Base-by-base conservation (phyloP, 441 rosid genomes). In the Adansonia gregorii region DNA sequence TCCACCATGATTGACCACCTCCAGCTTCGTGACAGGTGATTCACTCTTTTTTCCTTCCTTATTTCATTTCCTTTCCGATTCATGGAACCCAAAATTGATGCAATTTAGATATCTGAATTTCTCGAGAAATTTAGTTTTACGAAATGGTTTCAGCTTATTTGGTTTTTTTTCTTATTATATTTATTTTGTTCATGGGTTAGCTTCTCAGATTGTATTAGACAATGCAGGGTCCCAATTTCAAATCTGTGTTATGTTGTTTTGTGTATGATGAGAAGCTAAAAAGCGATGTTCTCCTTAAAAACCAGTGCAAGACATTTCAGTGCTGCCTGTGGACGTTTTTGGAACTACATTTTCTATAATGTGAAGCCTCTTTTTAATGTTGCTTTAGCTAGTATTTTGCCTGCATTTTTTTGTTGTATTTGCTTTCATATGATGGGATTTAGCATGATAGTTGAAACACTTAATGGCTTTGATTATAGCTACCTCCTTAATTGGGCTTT, bases 1-100 rank as follows among this genome's bases (percentile, higher is more conserved):
- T 74, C 89, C n/a, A 43, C 89, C 80, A 90, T 92, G 92, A 90
- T 95, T 75, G 99, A 95, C 61, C 93, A 92, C 79, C 98, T 94
- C 68, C 99, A 95, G 82, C 79, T 95, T 19, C 98, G 98, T 41
- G 98, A 94, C 81, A 94, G 97, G 99, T 95, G 43, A 55, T 12
- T 72, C 6, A 45, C 11, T 27, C 59, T 27, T 2, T 52, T 64
- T 67, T 67, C 19, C 3, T 20, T 31, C 31, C 48, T 64, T 60
- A 24, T 60, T 60, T 2, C n/a, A 6, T 22, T 59, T 22, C 35
- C 14, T 20, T 0, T 60, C n/a, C 3, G 0, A 27, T 27, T 27
- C 43, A 8, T 61, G 67, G 31, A 61, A 27, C 43, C 7, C 1
- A 51, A 14, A 65, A 3, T 17, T 68, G 12, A 19, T 56, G 19